Percentiles rank a stretch among this genome's conserved stretches.
Conservation (phyloP, 2,329 filamentous ascomycete species). For the Peltaster fructicola region DNA sequence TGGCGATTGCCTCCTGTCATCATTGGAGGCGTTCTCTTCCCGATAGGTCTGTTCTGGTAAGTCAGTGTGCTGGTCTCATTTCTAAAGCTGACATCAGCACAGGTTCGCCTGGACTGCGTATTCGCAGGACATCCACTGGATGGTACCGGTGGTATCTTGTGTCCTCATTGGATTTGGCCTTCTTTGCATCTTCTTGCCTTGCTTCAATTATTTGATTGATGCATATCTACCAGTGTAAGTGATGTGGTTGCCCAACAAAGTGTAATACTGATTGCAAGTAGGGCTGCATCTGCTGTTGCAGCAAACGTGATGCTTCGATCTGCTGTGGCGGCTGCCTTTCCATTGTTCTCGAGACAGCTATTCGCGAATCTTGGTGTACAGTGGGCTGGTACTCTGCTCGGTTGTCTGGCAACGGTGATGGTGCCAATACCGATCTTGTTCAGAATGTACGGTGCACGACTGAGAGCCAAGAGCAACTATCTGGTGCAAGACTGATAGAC, state of each 20-base stretch:
- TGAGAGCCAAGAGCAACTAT: conserved; percentile 2
- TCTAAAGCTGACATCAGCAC: not conserved
- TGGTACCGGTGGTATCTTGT: conserved; percentile 8
- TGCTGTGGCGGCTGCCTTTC: conserved; percentile 3
- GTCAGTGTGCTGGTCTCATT: not conserved
- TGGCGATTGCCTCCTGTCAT: conserved; percentile 9
- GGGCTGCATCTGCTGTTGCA: conserved; percentile 4
- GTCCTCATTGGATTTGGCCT: conserved; percentile 10
- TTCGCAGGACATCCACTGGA: conserved; percentile 8
- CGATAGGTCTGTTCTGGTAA: conserved; percentile 20
- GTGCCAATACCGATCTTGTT: conserved; percentile 4
- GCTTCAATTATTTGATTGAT: conserved; percentile 21
- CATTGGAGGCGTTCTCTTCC: conserved; percentile 16
- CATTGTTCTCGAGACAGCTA: conserved; percentile 4
- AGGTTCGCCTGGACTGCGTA: conserved; percentile 9
- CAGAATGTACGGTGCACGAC: conserved; percentile 2
- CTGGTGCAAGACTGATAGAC: conserved; percentile 1
- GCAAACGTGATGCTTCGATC: conserved; percentile 5
- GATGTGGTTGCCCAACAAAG: not conserved
- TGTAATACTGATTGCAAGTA: not conserved
- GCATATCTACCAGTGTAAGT: conserved; percentile 23
- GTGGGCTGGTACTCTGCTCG: conserved; percentile 4
- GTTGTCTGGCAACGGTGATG: conserved; percentile 3
- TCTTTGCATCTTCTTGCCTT: conserved; percentile 11
- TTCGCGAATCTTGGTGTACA: conserved; percentile 4